A percentile compares a stretch with the other conserved stretches of the same genome.
phyloP scores from a whole-genome alignment of 177 flowering plant genomes.

The Tripterygium wilfordii region DNA sequence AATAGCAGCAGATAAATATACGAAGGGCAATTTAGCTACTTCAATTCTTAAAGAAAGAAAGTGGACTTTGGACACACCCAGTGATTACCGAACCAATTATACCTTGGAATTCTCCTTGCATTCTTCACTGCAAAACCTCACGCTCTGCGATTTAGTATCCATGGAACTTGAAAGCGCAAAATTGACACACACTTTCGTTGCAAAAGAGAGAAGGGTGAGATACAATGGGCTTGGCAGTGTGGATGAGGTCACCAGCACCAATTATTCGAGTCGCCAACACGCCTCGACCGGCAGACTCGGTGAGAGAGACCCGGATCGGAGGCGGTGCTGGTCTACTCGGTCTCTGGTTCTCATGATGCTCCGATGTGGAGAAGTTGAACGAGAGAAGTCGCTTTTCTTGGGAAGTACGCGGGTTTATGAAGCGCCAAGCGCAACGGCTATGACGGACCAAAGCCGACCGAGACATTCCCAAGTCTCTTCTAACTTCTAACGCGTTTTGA shows the following conservation, averaged over 20 bases:
- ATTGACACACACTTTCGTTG: slow-evolving; percentile 49
- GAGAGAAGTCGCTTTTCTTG: not conserved
- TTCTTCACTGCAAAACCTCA: slow-evolving; percentile 48
- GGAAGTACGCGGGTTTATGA: slow-evolving; percentile 4
- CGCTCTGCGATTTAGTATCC: slow-evolving; percentile 7
- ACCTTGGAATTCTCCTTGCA: slow-evolving; percentile 57
- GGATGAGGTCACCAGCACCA: slow-evolving; percentile 71
- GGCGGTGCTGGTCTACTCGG: slow-evolving; percentile 47
- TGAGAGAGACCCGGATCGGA: slow-evolving; percentile 67
- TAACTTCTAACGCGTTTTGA: too few species aligned
- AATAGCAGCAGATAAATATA: too few species aligned
- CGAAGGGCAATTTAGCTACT: too few species aligned
- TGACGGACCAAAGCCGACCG: slow-evolving; percentile 2
- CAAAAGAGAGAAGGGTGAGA: slow-evolving; percentile 62
- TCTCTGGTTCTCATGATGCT: not conserved
- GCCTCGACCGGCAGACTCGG: slow-evolving; percentile 83
- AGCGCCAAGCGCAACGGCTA: slow-evolving; percentile 15
- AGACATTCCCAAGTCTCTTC: not conserved
- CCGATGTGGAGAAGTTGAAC: slow-evolving; percentile 1
- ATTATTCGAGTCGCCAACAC: slow-evolving; percentile 79
- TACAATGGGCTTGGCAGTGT: slow-evolving; percentile 68
- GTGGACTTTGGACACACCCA: too few species aligned
- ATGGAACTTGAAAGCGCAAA: slow-evolving; percentile 28
- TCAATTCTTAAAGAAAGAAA: too few species aligned
- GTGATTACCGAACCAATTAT: not conserved